phyloP scores from a whole-genome alignment of 23 red algal species.

The Gracilariopsis chorda region DNA sequence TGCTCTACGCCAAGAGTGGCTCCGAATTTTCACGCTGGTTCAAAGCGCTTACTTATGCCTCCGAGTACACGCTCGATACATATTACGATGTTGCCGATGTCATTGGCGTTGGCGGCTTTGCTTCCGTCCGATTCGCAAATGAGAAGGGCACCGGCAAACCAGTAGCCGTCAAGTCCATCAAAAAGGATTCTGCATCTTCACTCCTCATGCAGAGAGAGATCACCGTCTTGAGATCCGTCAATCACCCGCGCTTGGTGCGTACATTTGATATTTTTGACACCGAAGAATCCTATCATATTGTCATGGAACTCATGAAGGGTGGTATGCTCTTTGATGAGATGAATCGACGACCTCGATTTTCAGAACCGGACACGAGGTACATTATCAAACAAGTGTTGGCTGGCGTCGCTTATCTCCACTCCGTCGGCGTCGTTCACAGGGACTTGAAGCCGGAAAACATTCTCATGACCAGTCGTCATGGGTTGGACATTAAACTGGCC shows the following conservation, averaged over 20 bases:
- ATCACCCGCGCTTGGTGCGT: background rate
- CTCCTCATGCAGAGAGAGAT: background rate
- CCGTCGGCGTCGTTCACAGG: slow-evolving; percentile 60
- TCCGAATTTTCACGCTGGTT: slow-evolving; percentile 47
- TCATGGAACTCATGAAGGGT: slow-evolving; percentile 58
- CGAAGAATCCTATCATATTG: slow-evolving; percentile 24
- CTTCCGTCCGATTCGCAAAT: background rate
- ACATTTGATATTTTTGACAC: slow-evolving; percentile 64
- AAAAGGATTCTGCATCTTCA: background rate
- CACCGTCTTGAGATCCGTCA: background rate
- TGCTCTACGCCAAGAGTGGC: slow-evolving; percentile 63
- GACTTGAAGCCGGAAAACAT: slow-evolving; percentile 89
- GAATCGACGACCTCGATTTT: slow-evolving; percentile 21
- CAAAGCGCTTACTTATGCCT: slow-evolving; percentile 41
- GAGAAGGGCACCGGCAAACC: background rate
- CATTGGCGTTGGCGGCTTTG: background rate
- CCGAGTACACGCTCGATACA: slow-evolving; percentile 33
- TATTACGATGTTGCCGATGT: slow-evolving; percentile 1
- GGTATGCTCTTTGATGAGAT: slow-evolving; percentile 80
- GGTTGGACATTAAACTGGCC: slow-evolving; percentile 58
- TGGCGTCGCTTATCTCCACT: slow-evolving; percentile 69
- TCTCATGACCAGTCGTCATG: background rate
- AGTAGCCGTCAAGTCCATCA: background rate
- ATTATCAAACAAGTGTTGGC: slow-evolving; percentile 47
- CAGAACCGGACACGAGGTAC: slow-evolving; percentile 42